A percentile compares a stretch with the other conserved stretches of the same genome.
Conservation (phyloP, 108 stramenopile genomes). For the Parietichytrium sp. region DNA sequence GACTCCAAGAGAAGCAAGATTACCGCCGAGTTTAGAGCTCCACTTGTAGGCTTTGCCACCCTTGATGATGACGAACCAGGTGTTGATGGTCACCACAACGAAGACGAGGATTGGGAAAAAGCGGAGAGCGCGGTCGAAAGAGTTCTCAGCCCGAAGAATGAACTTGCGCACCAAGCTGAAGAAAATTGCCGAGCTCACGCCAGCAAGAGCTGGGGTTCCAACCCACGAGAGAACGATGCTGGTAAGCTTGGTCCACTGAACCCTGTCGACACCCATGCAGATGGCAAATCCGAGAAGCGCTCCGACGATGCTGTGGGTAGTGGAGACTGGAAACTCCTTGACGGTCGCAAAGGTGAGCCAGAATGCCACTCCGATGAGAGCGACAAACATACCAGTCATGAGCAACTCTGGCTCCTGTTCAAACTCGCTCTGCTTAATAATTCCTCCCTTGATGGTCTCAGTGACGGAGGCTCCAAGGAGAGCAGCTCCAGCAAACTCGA, state of each 20-base stretch:
- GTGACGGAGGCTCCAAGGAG: slow-evolving; percentile 55
- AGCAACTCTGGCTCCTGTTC: no score
- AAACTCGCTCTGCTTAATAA: no score
- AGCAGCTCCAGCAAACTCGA: slow-evolving; percentile 67
- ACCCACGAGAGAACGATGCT: slow-evolving; percentile 66
- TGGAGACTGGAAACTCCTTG: slow-evolving; percentile 67
- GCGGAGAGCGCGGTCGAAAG: slow-evolving; percentile 54
- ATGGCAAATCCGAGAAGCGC: slow-evolving; percentile 68
- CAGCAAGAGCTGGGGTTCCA: slow-evolving; percentile 60
- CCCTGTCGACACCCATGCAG: slow-evolving; percentile 50
- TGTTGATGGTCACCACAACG: slow-evolving; percentile 54
- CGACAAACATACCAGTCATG: slow-evolving; percentile 71
- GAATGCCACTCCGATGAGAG: slow-evolving; percentile 57
- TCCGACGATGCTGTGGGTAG: slow-evolving; percentile 66
- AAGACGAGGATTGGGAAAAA: slow-evolving; percentile 61
- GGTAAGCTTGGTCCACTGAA: slow-evolving; percentile 51
- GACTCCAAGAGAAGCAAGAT: not conserved
- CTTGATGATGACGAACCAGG: slow-evolving; percentile 58
- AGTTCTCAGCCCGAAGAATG: slow-evolving; percentile 35
- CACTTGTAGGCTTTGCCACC: slow-evolving; percentile 36
- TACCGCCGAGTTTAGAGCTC: not conserved
- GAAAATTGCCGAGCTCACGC: slow-evolving; percentile 48
- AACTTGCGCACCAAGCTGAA: slow-evolving; percentile 44
- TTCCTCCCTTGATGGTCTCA: no score
- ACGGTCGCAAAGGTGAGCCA: slow-evolving; percentile 62